Evolutionary conservation across 1,284 basidiomycete species (phyloP), one percentile per base, ranked within the genome.

Genomic region (Tranzscheliella williamsii): DNA sequence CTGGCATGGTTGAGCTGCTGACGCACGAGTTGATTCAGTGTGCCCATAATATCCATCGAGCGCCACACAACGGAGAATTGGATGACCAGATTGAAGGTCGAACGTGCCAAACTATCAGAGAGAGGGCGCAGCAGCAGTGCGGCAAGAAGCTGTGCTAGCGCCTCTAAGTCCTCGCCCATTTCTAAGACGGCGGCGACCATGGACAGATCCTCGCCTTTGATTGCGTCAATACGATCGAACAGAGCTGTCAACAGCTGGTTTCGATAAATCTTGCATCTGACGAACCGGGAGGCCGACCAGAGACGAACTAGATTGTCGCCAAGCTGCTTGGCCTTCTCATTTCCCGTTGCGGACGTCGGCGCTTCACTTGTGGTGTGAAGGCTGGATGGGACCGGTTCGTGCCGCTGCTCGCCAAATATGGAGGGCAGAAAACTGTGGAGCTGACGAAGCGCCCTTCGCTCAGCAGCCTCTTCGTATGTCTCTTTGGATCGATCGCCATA

Each of bases 391-490:
- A 8, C 26, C 9, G 12, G 17, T 22, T 21, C 17, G 6, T 13
- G 6, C 23, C 12, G 38, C 3, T 37, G 22, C 4, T 48, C 38
- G 2, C 27, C 42, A 26, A 66, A 65, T 8, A 43, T 53, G 23
- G 56, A 61, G 0, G 66, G 47, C 32, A 71, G 42, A 8, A 47
- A 51, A 5, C 24, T 26, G 7, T 50, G 44, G 18, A 76, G 42
- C 40, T 75, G 66, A 2, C 70, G 66, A n/a, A 56, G 23, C 2
- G 71, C 71, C 6, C 74, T 54, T 16, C 73, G 66, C 40, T 75
- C 61, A 13, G 57, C 55, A n/a, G 73, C 70, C 22, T 76, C 74
- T 31, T 76, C 74, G 40, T 69, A 58, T 6, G 74, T 73, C 49
- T 76, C 73, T 23, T 62, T 65, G 13, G 55, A 39, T 9, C 74